Conservation (phyloP, 345 rosid species). For the Erodium maritimum region DNA sequence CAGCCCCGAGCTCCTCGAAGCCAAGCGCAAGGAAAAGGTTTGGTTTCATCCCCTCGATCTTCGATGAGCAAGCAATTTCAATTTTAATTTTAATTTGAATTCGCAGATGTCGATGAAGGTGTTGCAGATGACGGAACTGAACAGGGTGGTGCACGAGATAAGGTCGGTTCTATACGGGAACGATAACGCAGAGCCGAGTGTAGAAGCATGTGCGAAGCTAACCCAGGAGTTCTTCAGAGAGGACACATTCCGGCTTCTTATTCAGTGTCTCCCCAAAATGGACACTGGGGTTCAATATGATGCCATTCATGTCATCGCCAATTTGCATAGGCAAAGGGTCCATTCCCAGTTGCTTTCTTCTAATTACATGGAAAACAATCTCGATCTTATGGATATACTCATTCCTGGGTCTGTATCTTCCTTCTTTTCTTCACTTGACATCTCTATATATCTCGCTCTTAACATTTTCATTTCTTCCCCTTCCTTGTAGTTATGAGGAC, state of each 20-base stretch:
- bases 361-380: constrained; percentile 28
- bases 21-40: constrained; percentile 42
- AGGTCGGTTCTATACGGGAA: constrained; percentile 42
- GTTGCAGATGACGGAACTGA: constrained; percentile 40
- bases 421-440: no score
- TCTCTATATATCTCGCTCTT: no score
- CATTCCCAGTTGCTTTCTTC: constrained; percentile 21
- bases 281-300: constrained; percentile 42
- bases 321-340: constrained; percentile 41
- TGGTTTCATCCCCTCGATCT: neutral
- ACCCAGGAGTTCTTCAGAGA: constrained; percentile 50
- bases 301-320: constrained; percentile 38
- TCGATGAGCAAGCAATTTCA: no score
- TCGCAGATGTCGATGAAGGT: no score
- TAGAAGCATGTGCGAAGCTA: constrained; percentile 38
- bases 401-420: constrained; percentile 22
- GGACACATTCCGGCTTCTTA: constrained; percentile 36
- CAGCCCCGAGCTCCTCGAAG: constrained; percentile 19
- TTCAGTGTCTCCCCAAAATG: constrained; percentile 37
- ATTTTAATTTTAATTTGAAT: no score
- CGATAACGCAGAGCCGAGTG: constrained; percentile 40
- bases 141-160: constrained; percentile 31
- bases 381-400: constrained; percentile 32
- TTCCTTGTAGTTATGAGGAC: constrained; percentile 19
- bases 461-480: no score